Conservation (phyloP, 805 yeast species). For the Metschnikowia koreensis region DNA sequence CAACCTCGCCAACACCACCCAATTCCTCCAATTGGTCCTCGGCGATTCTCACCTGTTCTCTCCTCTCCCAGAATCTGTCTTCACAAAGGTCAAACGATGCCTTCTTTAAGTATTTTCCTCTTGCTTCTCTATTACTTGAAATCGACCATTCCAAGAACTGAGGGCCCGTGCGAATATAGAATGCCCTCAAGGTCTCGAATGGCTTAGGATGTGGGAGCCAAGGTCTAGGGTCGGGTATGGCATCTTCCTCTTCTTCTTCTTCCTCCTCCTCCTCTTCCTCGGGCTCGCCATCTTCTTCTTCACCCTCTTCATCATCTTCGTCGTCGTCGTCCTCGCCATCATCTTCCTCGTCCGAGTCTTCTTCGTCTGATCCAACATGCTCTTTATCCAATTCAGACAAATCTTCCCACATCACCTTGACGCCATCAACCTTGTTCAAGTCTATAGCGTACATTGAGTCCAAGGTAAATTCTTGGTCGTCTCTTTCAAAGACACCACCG, state of each 20-base stretch:
- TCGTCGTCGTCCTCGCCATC: constrained; percentile 61
- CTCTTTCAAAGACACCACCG: constrained; percentile 89
- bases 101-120: constrained; percentile 87
- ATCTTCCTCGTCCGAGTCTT: constrained; percentile 48
- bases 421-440: constrained; percentile 82
- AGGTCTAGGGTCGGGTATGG: constrained; percentile 87
- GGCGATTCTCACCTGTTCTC: constrained; percentile 83
- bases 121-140: constrained; percentile 75
- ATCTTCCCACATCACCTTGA: constrained; percentile 88
- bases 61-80: constrained; percentile 98
- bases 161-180: constrained; percentile 84
- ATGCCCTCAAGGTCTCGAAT: constrained; percentile 78
- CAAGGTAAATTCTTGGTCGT: constrained; percentile 79
- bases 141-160: constrained; percentile 91
- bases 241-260: constrained; percentile 60
- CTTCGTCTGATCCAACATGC: constrained; percentile 63
- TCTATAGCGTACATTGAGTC: constrained; percentile 87
- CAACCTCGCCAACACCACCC: constrained; percentile 86
- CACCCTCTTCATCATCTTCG: constrained; percentile 46
- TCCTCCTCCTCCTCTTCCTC: constrained; percentile 73
- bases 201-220: constrained; percentile 98
- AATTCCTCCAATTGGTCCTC: constrained; percentile 88
- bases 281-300: constrained; percentile 40
- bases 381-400: constrained; percentile 53
- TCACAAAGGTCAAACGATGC: constrained; percentile 89